Conservation (phyloP, 2,329 filamentous ascomycete species). For the Phyllosticta citrichinensis region DNA sequence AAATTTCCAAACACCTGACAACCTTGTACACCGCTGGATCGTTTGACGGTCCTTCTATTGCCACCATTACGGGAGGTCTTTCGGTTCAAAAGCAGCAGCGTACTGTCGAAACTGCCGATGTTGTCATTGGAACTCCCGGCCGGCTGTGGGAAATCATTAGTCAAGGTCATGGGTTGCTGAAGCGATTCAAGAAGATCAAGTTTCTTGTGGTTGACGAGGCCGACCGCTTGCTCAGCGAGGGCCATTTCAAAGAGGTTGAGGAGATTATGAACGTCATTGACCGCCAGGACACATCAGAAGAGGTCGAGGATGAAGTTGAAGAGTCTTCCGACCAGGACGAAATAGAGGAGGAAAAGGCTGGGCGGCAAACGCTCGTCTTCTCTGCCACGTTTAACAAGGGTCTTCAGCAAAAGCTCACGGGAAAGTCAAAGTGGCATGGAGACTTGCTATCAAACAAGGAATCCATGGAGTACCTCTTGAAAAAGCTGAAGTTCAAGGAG, state of each 20-base stretch:
- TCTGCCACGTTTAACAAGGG: conserved; percentile 92
- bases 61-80: conserved; percentile 81
- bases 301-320: conserved; percentile 29
- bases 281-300: conserved; percentile 43
- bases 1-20: conserved; percentile 74
- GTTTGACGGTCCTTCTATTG: conserved; percentile 53
- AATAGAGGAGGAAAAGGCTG: conserved; percentile 17
- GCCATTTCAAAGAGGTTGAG: conserved; percentile 89
- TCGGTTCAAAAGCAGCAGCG: conserved; percentile 93
- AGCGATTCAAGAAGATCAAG: conserved; percentile 59
- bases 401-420: conserved; percentile 80
- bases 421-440: conserved; percentile 54
- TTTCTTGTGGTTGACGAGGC: conserved; percentile 93
- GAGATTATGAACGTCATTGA: conserved; percentile 79
- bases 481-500: conserved; percentile 79
- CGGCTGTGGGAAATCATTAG: conserved; percentile 90
- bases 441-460: conserved; percentile 63
- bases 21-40: conserved; percentile 59
- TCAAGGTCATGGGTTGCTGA: conserved; percentile 58
- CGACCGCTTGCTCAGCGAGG: conserved; percentile 80
- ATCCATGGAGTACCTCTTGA: conserved; percentile 85
- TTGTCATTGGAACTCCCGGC: conserved; percentile 88
- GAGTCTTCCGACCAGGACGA: not conserved
- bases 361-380: conserved; percentile 85
- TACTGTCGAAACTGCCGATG: conserved; percentile 71